Conservation (phyloP, 2,329 filamentous ascomycete genomes). For the Lachnellula suecica region DNA sequence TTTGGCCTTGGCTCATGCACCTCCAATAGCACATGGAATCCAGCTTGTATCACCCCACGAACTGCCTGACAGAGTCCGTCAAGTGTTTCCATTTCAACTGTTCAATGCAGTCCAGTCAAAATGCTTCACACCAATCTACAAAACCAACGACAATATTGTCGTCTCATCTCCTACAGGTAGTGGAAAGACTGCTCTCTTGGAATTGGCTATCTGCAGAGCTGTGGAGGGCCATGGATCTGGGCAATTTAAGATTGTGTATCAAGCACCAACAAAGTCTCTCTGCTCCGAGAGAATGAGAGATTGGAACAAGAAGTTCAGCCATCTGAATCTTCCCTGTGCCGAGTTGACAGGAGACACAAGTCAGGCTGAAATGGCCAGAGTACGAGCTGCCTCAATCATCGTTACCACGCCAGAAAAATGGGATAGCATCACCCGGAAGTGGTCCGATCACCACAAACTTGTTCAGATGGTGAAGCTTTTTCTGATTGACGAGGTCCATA, state of each 20-base stretch:
- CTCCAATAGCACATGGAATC: conserved; percentile 47
- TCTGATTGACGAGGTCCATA: conserved; percentile 85
- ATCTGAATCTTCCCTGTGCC: conserved; percentile 66
- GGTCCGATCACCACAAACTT: conserved; percentile 75
- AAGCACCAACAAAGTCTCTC: conserved; percentile 80
- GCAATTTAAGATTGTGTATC: conserved; percentile 80
- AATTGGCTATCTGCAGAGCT: conserved; percentile 77
- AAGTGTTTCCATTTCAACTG: conserved; percentile 69
- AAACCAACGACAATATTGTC: conserved; percentile 72
- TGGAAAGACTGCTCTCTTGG: conserved; percentile 80
- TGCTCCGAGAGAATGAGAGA: conserved; percentile 76
- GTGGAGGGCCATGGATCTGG: conserved; percentile 54
- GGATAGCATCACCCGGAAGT: conserved; percentile 86
- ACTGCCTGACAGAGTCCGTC: conserved; percentile 67
- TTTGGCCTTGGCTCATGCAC: conserved; percentile 25
- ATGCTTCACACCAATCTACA: conserved; percentile 67
- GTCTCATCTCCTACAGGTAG: conserved; percentile 81
- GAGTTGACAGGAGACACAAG: conserved; percentile 84
- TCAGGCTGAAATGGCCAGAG: conserved; percentile 60
- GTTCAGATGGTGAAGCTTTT: conserved; percentile 77
- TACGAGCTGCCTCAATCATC: conserved; percentile 77
- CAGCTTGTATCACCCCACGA: conserved; percentile 55
- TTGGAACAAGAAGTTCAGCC: conserved; percentile 73
- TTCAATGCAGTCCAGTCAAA: conserved; percentile 86
- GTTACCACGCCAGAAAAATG: conserved; percentile 89